phyloP scores from a whole-genome alignment of 2,329 filamentous ascomycete species.

The Venturiaceae sp. region DNA sequence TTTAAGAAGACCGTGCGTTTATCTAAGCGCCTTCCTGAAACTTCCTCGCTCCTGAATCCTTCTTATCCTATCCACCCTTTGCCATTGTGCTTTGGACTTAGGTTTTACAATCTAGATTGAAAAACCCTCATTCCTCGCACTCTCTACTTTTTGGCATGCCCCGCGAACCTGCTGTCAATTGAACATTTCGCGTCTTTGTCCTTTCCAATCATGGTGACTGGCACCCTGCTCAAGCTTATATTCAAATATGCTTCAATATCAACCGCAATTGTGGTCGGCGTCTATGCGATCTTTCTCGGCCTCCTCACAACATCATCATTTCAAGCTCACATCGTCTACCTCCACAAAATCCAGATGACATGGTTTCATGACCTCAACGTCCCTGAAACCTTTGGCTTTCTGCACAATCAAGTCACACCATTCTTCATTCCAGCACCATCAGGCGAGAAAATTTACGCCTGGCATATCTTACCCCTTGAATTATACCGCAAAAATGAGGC shows the following conservation, averaged over 20 bases:
- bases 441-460: constrained; percentile 70
- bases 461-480: constrained; percentile 78
- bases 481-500: constrained; percentile 65
- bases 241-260: neutral
- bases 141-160: too few relatives aligned
- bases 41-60: too few relatives aligned
- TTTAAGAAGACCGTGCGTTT: too few relatives aligned
- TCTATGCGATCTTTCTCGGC: constrained; percentile 36
- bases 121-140: too few relatives aligned
- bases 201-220: neutral
- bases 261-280: neutral
- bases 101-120: too few relatives aligned
- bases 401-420: constrained; percentile 78
- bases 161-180: too few relatives aligned
- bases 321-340: constrained; percentile 60
- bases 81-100: too few relatives aligned
- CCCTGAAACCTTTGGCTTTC: constrained; percentile 78
- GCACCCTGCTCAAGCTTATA: neutral
- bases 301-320: constrained; percentile 37
- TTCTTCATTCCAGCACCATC: constrained; percentile 70
- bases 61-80: too few relatives aligned
- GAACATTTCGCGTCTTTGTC: neutral
- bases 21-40: too few relatives aligned
- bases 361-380: constrained; percentile 64
- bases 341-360: constrained; percentile 65